These are phyloP conservation scores for Auxenochlorella pyrenoidosa DNA, from an alignment of 139 green algal genomes.

Conservation along the genomic window DNA sequence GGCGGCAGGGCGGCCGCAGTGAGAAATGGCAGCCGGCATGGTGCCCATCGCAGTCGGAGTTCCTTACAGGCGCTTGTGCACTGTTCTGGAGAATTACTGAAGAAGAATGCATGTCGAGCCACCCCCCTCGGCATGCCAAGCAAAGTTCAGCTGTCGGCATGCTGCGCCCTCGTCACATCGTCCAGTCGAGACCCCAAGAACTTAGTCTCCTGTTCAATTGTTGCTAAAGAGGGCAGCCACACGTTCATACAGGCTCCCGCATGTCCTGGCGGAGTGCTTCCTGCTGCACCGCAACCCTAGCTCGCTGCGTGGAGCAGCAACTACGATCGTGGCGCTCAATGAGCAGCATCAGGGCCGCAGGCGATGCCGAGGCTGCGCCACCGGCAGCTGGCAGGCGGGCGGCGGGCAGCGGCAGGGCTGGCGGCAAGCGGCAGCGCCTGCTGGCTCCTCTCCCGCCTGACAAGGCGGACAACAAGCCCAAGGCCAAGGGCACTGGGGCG, in stretches of 20 bases:
- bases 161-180: too few species aligned
- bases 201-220: too few species aligned
- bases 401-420: not conserved
- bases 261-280: not conserved
- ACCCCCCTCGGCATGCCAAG: too few species aligned
- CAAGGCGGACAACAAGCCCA: not conserved
- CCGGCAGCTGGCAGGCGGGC: not conserved
- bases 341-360: not conserved
- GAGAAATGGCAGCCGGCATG: too few species aligned
- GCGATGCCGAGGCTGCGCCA: not conserved
- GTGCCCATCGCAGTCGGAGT: too few species aligned
- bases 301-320: not conserved
- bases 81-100: too few species aligned
- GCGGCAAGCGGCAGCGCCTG: not conserved
- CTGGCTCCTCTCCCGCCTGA: not conserved
- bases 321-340: not conserved
- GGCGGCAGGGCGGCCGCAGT: too few species aligned
- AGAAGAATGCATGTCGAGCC: too few species aligned
- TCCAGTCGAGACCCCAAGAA: too few species aligned
- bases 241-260: not conserved
- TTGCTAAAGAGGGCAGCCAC: too few species aligned
- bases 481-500: not conserved
- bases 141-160: too few species aligned
- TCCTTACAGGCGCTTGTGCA: too few species aligned
- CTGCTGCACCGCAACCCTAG: not conserved